A percentile compares a stretch with the other conserved stretches of the same genome.
Conservation (phyloP, 345 rosid species). For the Eutrema heterophyllum region DNA sequence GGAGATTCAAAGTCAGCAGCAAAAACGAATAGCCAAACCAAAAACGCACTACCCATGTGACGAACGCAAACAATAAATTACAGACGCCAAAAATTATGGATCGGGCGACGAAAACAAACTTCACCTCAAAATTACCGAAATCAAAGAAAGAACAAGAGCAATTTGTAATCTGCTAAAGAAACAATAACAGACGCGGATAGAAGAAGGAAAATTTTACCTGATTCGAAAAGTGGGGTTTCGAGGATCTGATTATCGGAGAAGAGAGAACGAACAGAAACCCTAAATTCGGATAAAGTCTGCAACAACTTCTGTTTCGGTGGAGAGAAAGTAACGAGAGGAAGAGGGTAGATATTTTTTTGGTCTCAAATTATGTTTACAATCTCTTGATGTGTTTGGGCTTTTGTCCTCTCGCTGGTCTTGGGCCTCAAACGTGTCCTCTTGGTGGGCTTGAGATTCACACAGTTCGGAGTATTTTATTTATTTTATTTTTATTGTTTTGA, state of each 20-base stretch:
- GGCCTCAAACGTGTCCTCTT: not conserved
- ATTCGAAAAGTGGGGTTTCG: slow-evolving; percentile 21
- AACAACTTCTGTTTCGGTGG: slow-evolving; percentile 21
- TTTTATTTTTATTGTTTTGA: no score
- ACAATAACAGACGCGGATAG: not conserved
- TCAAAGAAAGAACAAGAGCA: not conserved
- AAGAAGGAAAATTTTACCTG: slow-evolving; percentile 7
- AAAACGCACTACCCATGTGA: not conserved
- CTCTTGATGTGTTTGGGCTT: not conserved
- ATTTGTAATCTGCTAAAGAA: not conserved
- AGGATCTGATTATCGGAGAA: slow-evolving; percentile 12
- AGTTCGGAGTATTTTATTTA: no score
- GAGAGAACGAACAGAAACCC: slow-evolving; percentile 16
- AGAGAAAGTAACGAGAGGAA: not conserved
- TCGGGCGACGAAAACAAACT: not conserved
- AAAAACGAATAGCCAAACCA: not conserved
- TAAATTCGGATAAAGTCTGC: slow-evolving; percentile 26
- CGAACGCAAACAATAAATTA: not conserved
- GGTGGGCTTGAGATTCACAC: not conserved
- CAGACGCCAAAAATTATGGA: not conserved
- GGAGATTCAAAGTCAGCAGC: not conserved
- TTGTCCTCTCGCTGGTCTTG: not conserved
- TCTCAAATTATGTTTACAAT: not conserved
- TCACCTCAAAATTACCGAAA: not conserved
- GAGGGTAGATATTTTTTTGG: not conserved